These are phyloP conservation scores for grape (Vitis vinifera) DNA, from an alignment of 164 flowering plant species.

Conservation along the genomic window DNA sequence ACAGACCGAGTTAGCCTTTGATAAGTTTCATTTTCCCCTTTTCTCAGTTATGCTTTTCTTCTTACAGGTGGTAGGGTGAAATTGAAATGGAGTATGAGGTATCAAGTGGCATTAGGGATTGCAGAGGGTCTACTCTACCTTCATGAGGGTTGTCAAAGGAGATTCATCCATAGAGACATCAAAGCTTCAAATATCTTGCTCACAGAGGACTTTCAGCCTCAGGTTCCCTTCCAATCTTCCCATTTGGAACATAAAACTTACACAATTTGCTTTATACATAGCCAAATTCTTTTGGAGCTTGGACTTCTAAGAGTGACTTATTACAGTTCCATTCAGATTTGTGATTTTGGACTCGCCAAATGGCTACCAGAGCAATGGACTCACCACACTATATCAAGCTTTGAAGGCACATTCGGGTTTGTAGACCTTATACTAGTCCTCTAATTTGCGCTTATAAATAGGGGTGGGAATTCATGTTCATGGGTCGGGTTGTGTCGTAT, in stretches of 20 bases:
- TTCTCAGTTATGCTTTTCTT: background rate
- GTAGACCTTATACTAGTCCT: constrained; percentile 5
- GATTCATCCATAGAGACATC: constrained; percentile 76
- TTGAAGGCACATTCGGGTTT: constrained; percentile 95
- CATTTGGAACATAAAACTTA: background rate
- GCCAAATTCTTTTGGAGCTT: background rate
- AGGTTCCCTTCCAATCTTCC: constrained; percentile 29
- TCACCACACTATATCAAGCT: constrained; percentile 69
- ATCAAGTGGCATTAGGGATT: constrained; percentile 55
- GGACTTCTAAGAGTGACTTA: background rate
- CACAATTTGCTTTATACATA: background rate
- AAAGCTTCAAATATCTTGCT: constrained; percentile 79
- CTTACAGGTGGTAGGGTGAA: constrained; percentile 44
- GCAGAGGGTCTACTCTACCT: constrained; percentile 63
- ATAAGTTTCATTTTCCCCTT: background rate
- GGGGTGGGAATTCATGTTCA: too few species aligned
- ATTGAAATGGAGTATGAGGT: constrained; percentile 49
- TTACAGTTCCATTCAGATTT: constrained; percentile 53
- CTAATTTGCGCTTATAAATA: too few species aligned
- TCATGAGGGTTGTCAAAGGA: constrained; percentile 63
- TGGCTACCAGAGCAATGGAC: constrained; percentile 97
- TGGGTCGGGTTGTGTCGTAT: too few species aligned
- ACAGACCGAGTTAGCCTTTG: too few species aligned
- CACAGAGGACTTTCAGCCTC: constrained; percentile 54
- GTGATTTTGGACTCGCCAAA: constrained; percentile 97